phyloP scores from a whole-genome alignment of 2,329 filamentous ascomycete species.

The Cladophialophora carrionii region DNA sequence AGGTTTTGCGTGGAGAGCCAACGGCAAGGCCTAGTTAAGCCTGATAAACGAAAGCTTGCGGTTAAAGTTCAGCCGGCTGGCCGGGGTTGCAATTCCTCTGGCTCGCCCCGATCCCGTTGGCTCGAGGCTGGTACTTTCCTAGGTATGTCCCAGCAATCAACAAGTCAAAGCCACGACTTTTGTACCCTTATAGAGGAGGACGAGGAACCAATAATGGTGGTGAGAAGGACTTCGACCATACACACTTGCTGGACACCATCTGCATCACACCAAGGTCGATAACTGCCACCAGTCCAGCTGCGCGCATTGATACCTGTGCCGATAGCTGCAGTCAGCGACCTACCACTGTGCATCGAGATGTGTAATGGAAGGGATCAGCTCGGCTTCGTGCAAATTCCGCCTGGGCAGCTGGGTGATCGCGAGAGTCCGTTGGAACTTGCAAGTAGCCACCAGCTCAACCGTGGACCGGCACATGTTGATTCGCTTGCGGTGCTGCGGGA shows the following conservation, averaged over 20 bases:
- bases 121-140: no score
- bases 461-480: background rate
- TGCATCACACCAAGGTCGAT: background rate
- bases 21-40: background rate
- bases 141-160: background rate
- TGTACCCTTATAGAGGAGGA: background rate
- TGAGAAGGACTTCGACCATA: no score
- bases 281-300: background rate
- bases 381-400: background rate
- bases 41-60: background rate
- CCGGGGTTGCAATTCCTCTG: background rate
- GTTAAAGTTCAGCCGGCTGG: background rate
- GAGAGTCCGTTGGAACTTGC: conserved; percentile 28
- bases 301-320: background rate
- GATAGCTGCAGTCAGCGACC: background rate
- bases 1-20: background rate
- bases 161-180: background rate
- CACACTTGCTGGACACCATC: background rate
- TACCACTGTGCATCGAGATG: no score
- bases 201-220: background rate
- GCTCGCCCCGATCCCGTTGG: background rate
- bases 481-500: background rate
- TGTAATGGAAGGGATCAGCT: background rate
- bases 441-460: background rate
- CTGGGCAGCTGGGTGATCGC: conserved; percentile 37